phyloP scores from a whole-genome alignment of 2,329 filamentous ascomycete species.

The Neofusicoccum sp. region DNA sequence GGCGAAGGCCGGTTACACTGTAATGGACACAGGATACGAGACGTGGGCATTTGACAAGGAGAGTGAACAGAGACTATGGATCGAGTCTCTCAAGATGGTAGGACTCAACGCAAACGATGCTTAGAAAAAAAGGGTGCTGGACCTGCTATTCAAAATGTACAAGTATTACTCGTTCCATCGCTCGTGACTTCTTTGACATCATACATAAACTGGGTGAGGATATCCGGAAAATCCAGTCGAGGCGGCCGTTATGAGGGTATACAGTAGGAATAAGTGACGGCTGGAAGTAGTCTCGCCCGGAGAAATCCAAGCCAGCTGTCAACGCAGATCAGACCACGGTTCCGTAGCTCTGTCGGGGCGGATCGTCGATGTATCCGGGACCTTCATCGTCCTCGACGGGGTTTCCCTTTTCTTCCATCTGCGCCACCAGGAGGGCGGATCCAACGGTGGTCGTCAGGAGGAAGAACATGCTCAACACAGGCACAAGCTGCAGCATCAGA shows the following conservation, averaged over 20 bases:
- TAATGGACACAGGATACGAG: slow-evolving; percentile 21
- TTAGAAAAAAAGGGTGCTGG: not conserved
- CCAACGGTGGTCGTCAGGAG: slow-evolving; percentile 84
- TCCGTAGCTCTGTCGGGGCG: slow-evolving; percentile 9
- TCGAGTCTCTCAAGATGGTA: slow-evolving; percentile 26
- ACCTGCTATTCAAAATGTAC: not conserved
- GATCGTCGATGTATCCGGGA: slow-evolving; percentile 6
- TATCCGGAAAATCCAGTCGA: no score
- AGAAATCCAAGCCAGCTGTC: not conserved
- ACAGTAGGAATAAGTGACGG: no score
- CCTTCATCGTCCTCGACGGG: slow-evolving; percentile 7
- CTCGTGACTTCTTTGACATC: not conserved
- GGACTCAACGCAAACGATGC: slow-evolving; percentile 19
- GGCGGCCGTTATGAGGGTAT: no score
- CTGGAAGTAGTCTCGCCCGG: not conserved
- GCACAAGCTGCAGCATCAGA: slow-evolving; percentile 83
- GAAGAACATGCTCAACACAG: slow-evolving; percentile 91
- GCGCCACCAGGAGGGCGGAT: slow-evolving; percentile 81
- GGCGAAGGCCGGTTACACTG: not conserved
- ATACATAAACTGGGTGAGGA: not conserved
- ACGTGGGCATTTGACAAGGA: slow-evolving; percentile 20
- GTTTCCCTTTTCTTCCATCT: slow-evolving; percentile 64
- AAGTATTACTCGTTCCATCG: not conserved
- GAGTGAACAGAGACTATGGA: slow-evolving; percentile 19
- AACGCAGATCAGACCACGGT: not conserved